Conservation (phyloP, 2,329 filamentous ascomycete genomes). For the Aspergillus pseudoglaucus region DNA sequence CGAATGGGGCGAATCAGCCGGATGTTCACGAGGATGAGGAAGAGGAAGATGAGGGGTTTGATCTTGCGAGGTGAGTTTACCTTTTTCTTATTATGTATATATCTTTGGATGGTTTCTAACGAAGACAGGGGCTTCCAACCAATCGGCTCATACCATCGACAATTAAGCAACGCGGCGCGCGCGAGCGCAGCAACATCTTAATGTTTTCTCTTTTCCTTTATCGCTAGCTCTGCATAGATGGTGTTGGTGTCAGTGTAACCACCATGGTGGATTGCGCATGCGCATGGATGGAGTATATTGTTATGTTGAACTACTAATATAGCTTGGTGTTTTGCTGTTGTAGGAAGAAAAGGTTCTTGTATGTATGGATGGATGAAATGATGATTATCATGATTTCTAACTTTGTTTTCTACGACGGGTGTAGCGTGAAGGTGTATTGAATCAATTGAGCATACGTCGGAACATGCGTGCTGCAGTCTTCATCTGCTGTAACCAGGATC, state of each 20-base stretch:
- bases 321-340: no score
- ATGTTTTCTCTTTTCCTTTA: background rate
- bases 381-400: background rate
- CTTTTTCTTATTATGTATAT: background rate
- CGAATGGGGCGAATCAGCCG: background rate
- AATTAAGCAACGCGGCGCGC: slow-evolving; percentile 34
- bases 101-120: slow-evolving; percentile 4
- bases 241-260: background rate
- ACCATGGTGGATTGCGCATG: no score
- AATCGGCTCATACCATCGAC: slow-evolving; percentile 42
- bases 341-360: background rate
- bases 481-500: no score
- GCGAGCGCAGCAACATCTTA: slow-evolving; percentile 26
- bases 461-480: no score
- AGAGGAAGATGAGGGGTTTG: slow-evolving; percentile 39
- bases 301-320: no score
- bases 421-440: no score
- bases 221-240: slow-evolving; percentile 1
- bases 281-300: no score
- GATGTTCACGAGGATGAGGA: slow-evolving; percentile 28
- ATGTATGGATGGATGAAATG: background rate
- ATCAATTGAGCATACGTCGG: no score
- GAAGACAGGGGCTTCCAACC: slow-evolving; percentile 40
- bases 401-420: background rate
- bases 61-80: slow-evolving; percentile 39